phyloP scores from a whole-genome alignment of 805 yeast species.

The Phaffomyces opuntiae region DNA sequence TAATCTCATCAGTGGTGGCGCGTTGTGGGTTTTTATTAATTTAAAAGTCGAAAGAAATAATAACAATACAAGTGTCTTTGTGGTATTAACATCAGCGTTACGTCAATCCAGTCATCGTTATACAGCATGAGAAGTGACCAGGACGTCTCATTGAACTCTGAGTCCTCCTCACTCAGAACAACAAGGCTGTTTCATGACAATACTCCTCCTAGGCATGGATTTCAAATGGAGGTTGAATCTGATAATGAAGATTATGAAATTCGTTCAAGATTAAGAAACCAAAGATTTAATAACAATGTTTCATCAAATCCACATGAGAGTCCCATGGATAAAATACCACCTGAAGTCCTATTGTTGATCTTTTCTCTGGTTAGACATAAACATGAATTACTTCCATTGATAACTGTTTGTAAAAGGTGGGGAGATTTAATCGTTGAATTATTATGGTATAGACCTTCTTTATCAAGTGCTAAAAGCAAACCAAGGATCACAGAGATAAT shows the following conservation, averaged over 20 bases:
- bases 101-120: no score
- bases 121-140: constrained; percentile 18
- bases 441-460: constrained; percentile 82
- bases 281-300: constrained; percentile 1
- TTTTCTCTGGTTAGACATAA: constrained; percentile 57
- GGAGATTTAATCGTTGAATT: constrained; percentile 70
- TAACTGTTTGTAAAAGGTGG: constrained; percentile 78
- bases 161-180: constrained; percentile 11
- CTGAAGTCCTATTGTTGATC: constrained; percentile 55
- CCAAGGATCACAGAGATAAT: constrained; percentile 50
- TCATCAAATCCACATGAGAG: constrained; percentile 7
- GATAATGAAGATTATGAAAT: constrained; percentile 9
- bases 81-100: no score
- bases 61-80: no score
- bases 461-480: constrained; percentile 44
- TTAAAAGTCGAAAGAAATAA: no score
- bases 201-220: constrained; percentile 3
- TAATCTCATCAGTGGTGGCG: no score
- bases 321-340: constrained; percentile 32
- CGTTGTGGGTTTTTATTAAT: no score
- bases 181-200: constrained; percentile 6
- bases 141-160: constrained; percentile 16
- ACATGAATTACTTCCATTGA: constrained; percentile 49
- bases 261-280: constrained; percentile 6
- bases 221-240: constrained; percentile 14